Base-by-base conservation (phyloP, 371 early-diverging fungal species). In the Lichtheimia corymbifera region DNA sequence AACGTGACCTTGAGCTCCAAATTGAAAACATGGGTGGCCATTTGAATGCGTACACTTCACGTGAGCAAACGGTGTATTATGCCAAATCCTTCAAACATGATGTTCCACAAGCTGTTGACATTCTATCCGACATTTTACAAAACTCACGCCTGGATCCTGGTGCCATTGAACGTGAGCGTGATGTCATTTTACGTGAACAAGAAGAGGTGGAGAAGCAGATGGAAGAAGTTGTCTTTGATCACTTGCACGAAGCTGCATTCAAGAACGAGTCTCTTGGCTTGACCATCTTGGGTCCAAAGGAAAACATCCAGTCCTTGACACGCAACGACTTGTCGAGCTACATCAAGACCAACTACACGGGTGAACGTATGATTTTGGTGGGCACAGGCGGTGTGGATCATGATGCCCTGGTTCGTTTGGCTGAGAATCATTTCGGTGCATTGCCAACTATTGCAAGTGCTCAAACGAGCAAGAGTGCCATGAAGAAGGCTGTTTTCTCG, bases 21-120 rank as follows among this genome's bases (percentile, higher is more conserved):
- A 94, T 97, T 62, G 99, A 98, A 75, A 95, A 96, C 80, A 93
- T 97, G 88, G 99, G 99, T 50, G 97, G 93, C 40, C 96, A 96
- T 76, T 79, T 98, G 70, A 96, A 96, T 74, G 97, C 99, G 14
- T 96, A 97, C 78, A 98, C 99, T 42, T 95, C 97, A 25, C 91
- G 99, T 53, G 99, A 98, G 72, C 98, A 98, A 77, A 97, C 98
- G 24, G 96, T 93, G 28, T 98, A 95, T 87, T 97, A 94, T 75
- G 97, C 97, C 62, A 96, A 96, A 78, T 83, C 94, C 14, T 88
- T 97, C 69, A 87, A 91, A 64, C 73, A 86, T 57, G 96, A 98
- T 69, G 91, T 94, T 28, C 85, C 90, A 27, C 80, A 85, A 65
- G 88, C 97, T 14, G 95, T 97, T 18, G 96, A 94, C 61, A 85